Base-by-base conservation (phyloP, 805 yeast species). In the Pichia manshurica region DNA sequence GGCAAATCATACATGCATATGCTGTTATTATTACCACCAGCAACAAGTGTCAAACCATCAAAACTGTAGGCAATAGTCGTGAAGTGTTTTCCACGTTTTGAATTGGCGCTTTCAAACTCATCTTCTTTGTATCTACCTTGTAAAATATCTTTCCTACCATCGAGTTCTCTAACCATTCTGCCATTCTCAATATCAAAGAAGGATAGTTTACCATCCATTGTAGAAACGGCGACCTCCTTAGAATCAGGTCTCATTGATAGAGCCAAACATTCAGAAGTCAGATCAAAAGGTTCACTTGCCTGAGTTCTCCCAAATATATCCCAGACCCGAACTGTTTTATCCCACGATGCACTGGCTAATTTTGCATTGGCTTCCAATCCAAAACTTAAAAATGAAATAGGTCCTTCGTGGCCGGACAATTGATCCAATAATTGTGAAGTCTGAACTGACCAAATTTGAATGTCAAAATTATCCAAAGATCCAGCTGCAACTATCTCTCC, bases 401-500 rank as follows among this genome's bases (percentile, higher is more conserved):
- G 99, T 2, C 96, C 99, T 57, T 86, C 95, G 66, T 93, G 99
- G 10, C 99, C 99, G 5, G 90, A 71, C 43, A 93, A 71, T 15
- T 87, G 77, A 61, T 93, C 99, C 46, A 93, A 75, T 42, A 93
- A 70, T 63, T 90, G 96, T 1, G 95, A 84, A 0, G 97, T 90
- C 70, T 93, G 98, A 1, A 93, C 97, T 5, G 96, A 87, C 99
- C 99, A 93, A 31, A 93, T 88, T 61, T 86, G 90, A 50, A 93
- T 86, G 49, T 87, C 96, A 66, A 82, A 93, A 53, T 83, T 84
- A 61, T 90, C 96, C 38, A 82, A 72, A 3, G 96, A 86, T 2
- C 96, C 96, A 3, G 97, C 99, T 60, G 93, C 89, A 2, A 93
- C 93, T 44, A 93, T 82, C 66, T 93, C 99, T 29, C 98, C 99